Base-by-base conservation (phyloP, 148 eudicot genomes). In the Beta vulgaris region DNA sequence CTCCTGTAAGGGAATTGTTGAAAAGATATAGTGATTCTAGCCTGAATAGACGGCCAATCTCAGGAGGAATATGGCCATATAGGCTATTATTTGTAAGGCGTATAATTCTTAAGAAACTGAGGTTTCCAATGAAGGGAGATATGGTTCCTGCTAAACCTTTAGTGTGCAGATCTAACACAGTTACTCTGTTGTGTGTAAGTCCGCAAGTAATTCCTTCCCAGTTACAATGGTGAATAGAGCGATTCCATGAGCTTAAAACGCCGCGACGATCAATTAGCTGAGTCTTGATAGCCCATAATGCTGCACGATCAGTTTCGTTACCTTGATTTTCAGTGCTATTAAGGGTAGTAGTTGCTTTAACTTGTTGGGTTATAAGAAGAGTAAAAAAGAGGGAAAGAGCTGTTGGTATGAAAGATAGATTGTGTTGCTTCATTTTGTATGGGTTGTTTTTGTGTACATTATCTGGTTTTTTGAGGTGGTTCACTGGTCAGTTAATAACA, bases 181-280 rank as follows among this genome's bases (percentile, higher is more conserved):
- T 71, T 15, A 86, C 84, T 32, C 88, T 68, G 23, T 31, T 55
- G 75, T 77, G 73, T 0, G 39, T 28, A 0, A 31, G 69, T 21
- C 66, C 72, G 64, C 91, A 88, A 12, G 23, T 42, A 39, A 88
- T 72, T 0, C 91, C 89, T 3, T 53, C 63, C 89, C 89, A 85
- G 6, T 26, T 10, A 77, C 91, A 88, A 40, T 83, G 80, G 43
- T 66, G 81, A 29, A 64, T 0, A 21, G 89, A 84, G 63, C 68
- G 32, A 49, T 86, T 86, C 91, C 91, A 88, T 10, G 85, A 82
- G 49, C 25, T 26, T 7, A 80, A 57, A 63, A 76, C 68, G 11
- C 76, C 71, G 0, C 57, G 84, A 15, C 44, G 83, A 25, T 64
- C 71, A 1, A 54, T 36, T 2, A 80, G 63, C 11, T 60, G 25